phyloP scores from a whole-genome alignment of 1,284 basidiomycete genomes.

The Termitomyces sp. region DNA sequence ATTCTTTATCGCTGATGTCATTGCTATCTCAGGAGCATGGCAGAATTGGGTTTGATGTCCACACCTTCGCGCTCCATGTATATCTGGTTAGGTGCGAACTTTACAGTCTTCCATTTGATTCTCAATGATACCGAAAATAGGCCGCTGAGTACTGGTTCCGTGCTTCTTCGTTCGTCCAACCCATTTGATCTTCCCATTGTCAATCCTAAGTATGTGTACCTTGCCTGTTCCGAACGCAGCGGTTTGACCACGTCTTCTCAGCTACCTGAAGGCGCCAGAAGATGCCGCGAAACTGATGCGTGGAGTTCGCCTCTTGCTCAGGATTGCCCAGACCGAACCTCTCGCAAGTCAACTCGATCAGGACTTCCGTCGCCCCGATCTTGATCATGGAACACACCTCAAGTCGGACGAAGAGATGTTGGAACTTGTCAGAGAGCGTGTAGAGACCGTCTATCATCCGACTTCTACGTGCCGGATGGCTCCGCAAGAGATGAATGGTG shows the following conservation, averaged over 20 bases:
- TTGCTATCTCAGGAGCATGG: conserved; percentile 25
- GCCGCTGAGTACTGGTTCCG: conserved; percentile 35
- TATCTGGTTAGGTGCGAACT: conserved; percentile 28
- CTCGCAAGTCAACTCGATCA: conserved; percentile 45
- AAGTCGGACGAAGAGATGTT: conserved; percentile 42
- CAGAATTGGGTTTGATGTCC: conserved; percentile 29
- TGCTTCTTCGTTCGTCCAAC: conserved; percentile 36
- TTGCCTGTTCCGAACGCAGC: background rate
- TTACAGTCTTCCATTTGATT: background rate
- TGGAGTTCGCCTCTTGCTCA: conserved; percentile 47
- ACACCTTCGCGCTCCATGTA: conserved; percentile 38
- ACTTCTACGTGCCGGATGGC: conserved; percentile 59
- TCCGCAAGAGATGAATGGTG: conserved; percentile 34
- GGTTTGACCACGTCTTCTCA: conserved; percentile 21
- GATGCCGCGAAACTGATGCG: conserved; percentile 54
- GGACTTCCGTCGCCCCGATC: conserved; percentile 29
- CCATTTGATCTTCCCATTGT: conserved; percentile 38
- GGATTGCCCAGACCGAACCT: conserved; percentile 49
- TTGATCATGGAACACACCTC: conserved; percentile 41
- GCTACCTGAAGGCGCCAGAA: conserved; percentile 53
- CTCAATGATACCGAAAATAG: conserved; percentile 18
- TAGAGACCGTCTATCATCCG: conserved; percentile 51
- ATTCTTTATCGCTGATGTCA: background rate
- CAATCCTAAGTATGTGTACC: conserved; percentile 38
- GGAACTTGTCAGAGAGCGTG: conserved; percentile 40